Evolutionary conservation across 768 basidiomycete genomes (phyloP), one percentile per base, ranked within the genome.

Genomic region (Pseudohyphozyma bogoriensis): DNA sequence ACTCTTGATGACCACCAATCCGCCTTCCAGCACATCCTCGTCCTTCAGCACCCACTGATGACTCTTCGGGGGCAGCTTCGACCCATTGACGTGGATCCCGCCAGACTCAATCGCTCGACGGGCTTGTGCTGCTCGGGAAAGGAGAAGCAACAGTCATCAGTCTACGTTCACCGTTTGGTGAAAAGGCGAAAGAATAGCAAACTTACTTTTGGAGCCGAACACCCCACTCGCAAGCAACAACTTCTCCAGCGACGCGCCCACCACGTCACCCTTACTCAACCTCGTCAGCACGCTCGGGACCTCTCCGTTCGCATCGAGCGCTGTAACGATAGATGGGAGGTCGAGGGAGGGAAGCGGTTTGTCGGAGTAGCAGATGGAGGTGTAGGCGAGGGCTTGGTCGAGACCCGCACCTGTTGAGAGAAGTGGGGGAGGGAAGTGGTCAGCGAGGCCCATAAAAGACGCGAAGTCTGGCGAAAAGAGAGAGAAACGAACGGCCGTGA

Each of bases 401-500:
- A 67, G 59, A 4, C 65, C 65, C 16, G 55, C 50, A 1, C 56
- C 65, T 66, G 56, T 9, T 4, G 49, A 46, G 26, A 29, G 13
- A 45, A 24, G n/a, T 11, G 24, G 12, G 11, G 13, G 8, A 33
- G 1, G 12, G 4, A 20, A 39, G 11, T 4, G 24, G 36, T 51
- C 49, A 49, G 33, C 15, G 20, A 3, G 26, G 24, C 32, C 24
- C 26, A 12, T 16, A 29, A 24, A 24, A 11, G 45, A 28, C 36
- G 24, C n/a, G 7, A 22, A 44, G 52, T n/a, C n/a, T n/a, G n/a
- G n/a, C 4, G 2, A 2, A 2, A 4, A 29, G 39, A 26, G 42
- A 55, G 58, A 60, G 33, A 37, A 22, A 72, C 79, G 68, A 51
- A 82, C 83, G 61, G 31, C 81, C 81, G 66, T 84, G 83, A 7